These are phyloP conservation scores for Eucalyptus pumila DNA, from an alignment of 345 rosid genomes.

Conservation along the genomic window DNA sequence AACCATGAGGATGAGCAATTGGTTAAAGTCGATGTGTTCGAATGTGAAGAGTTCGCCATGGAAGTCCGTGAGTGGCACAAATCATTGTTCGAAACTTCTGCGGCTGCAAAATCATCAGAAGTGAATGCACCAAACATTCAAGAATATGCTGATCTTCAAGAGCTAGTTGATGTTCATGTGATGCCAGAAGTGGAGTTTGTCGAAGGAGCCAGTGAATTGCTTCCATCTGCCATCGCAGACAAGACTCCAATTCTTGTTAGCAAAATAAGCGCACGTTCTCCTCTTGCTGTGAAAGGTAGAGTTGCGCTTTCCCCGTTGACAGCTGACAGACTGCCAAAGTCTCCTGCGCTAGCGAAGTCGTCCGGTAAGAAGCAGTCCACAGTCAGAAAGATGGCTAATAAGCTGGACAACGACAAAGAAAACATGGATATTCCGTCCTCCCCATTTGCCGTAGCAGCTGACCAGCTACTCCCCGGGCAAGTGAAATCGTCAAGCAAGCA, in stretches of 20 bases:
- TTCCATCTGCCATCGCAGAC: neutral
- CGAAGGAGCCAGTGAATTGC: neutral
- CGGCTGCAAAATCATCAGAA: neutral
- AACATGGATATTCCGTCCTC: neutral
- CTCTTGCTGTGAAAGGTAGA: neutral
- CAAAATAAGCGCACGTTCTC: neutral
- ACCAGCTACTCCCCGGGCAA: neutral
- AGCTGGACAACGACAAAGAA: neutral
- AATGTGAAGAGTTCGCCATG: neutral
- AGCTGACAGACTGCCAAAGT: conserved; percentile 15
- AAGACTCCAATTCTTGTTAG: neutral
- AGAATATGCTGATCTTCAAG: neutral
- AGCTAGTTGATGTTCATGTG: neutral
- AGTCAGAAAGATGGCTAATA: neutral
- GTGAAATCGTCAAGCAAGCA: neutral
- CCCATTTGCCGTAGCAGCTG: neutral
- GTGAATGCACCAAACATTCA: neutral
- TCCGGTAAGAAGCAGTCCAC: conserved; percentile 4
- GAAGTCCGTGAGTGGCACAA: neutral
- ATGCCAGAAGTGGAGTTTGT: conserved; percentile 1
- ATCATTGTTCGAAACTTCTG: neutral
- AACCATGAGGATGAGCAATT: neutral
- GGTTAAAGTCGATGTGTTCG: neutral
- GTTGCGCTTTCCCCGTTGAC: neutral
- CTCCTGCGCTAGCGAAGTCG: neutral